phyloP scores from a whole-genome alignment of 441 rosid genomes.

The Brassica balearica region DNA sequence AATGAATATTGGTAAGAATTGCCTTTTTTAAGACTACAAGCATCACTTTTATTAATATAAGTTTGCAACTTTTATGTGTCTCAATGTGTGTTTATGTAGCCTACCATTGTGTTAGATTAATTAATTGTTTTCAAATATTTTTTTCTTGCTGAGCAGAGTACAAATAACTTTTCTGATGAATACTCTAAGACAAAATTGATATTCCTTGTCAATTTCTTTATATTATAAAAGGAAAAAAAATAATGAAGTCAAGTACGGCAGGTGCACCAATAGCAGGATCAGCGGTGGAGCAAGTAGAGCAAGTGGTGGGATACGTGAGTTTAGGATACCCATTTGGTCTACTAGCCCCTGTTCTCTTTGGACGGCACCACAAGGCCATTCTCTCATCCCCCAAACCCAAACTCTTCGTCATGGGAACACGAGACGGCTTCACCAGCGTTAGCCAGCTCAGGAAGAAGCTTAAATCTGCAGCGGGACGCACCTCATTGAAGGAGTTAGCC shows the following conservation, averaged over 20 bases:
- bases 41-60: neutral
- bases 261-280: conserved; percentile 97
- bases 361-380: conserved; percentile 81
- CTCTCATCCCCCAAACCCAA: conserved; percentile 77
- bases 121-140: neutral
- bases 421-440: conserved; percentile 87
- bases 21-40: neutral
- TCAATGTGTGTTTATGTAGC: neutral
- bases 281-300: conserved; percentile 74
- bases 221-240: neutral
- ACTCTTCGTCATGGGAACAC: conserved; percentile 92
- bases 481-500: conserved; percentile 85
- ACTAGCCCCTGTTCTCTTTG: conserved; percentile 81
- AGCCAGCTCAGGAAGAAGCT: conserved; percentile 87
- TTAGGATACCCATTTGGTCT: conserved; percentile 90
- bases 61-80: conserved; percentile 7
- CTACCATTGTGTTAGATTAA: neutral
- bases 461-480: conserved; percentile 69
- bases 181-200: neutral
- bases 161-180: conserved; percentile 8
- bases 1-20: no score
- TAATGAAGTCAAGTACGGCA: conserved; percentile 38
- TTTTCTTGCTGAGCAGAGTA: conserved; percentile 4
- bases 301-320: conserved; percentile 83
- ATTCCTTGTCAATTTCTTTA: conserved; percentile 9